Conservation (phyloP, 1,284 basidiomycete species). For the Golubevia sp. region DNA sequence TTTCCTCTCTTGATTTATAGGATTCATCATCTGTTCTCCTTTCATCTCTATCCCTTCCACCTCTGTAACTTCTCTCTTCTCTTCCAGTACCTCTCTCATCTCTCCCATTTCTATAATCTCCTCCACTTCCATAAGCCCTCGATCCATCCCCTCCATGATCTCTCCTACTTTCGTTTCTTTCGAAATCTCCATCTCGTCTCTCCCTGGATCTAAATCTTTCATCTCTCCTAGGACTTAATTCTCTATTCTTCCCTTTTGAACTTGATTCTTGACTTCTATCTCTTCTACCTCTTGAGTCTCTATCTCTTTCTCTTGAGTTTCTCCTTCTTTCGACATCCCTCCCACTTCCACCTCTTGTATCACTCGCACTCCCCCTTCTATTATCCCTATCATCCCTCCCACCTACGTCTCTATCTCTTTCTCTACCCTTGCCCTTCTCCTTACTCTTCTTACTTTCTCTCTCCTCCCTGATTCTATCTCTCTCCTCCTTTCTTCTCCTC, state of each 20-base stretch:
- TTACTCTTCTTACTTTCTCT: slow-evolving; percentile 1
- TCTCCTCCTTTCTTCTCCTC: slow-evolving; percentile 9
- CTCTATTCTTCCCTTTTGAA: too few species aligned
- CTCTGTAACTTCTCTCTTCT: neutral
- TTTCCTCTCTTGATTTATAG: too few species aligned
- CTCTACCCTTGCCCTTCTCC: neutral
- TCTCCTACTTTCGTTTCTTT: too few species aligned
- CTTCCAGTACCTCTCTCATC: neutral
- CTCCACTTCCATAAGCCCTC: neutral
- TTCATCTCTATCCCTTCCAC: neutral
- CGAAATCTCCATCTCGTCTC: too few species aligned
- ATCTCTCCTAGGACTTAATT: too few species aligned
- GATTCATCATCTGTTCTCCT: neutral
- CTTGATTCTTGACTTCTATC: too few species aligned
- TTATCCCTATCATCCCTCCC: neutral
- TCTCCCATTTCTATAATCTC: neutral
- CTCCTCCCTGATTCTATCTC: slow-evolving; percentile 12
- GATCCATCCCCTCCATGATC: too few species aligned
- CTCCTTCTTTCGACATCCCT: neutral
- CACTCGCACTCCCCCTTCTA: neutral
- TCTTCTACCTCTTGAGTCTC: neutral
- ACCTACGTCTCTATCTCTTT: neutral
- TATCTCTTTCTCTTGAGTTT: slow-evolving; percentile 7
- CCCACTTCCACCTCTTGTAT: neutral
- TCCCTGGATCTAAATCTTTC: too few species aligned